Evolutionary conservation across 768 basidiomycete genomes (phyloP), one percentile per base, ranked within the genome.

Genomic region (Pleurotus giganteus): DNA sequence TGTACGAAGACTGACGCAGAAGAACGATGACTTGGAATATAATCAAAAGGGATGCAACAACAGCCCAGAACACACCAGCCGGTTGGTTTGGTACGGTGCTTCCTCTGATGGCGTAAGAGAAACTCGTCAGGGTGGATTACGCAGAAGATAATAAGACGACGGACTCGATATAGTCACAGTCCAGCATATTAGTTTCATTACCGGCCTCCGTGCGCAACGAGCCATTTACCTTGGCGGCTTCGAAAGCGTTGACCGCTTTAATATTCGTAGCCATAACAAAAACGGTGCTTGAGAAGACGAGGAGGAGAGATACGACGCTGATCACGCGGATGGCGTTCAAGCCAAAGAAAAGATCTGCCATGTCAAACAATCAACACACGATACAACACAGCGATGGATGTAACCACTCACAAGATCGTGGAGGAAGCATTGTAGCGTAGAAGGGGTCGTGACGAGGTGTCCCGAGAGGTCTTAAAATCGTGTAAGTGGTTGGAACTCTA

Each of bases 51-150:
- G 91, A 79, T 70, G 92, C 91, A 58, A 95, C 74, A 58, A 96
- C 85, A 4, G 91, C 89, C 90, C 93, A 97, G 72, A 97, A 96
- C 7, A 83, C 81, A 24, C 94, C 94, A 17, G 90, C 94, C 27
- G 90, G 81, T 67, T 96, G 93, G 69, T 92, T 91, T 3, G 94
- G 94, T 4, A 97, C 91, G 2, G 91, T 91, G 68, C 86, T 90
- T 55, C 83, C 88, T 59, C 73, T 82, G 54, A 54, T 45, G 21
- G 19, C 19, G 43, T 58, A 43, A 41, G 19, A 19, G 50, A 50
- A 54, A 51, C 15, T 19, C 21, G 15, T 21, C 37, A 28, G 45
- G 19, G 57, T 17, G 58, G 47, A 56, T 21, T 8, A 26, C 29
- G 57, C 55, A 3, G 12, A 7, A 5, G 43, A 19, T 7, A 13